Evolutionary conservation across 805 yeast species (phyloP).

Genomic region (Saccharomycopsis capsularis): DNA sequence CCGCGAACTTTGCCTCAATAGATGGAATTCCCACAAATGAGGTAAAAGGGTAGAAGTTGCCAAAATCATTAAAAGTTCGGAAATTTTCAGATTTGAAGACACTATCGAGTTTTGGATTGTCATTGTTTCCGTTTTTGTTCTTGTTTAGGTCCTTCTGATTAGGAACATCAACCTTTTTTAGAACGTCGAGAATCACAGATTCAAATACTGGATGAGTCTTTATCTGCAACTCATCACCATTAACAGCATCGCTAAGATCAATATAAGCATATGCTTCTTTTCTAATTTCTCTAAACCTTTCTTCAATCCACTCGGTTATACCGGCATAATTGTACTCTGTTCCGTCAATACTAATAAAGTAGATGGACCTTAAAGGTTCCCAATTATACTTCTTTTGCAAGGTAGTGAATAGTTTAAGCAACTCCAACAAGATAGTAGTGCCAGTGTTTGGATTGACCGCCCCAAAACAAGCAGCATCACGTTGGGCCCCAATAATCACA

Average conservation of each 20-base stretch:
- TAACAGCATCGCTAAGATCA: conserved; percentile 62
- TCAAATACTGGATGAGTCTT: conserved; percentile 61
- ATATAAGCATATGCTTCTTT: conserved; percentile 63
- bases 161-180: conserved; percentile 12
- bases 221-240: conserved; percentile 49
- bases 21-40: conserved; percentile 63
- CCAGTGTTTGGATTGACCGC: conserved; percentile 68
- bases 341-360: conserved; percentile 81
- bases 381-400: conserved; percentile 61
- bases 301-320: conserved; percentile 67
- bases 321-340: conserved; percentile 78
- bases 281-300: conserved; percentile 43
- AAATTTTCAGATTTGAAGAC: conserved; percentile 15
- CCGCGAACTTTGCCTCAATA: conserved; percentile 46
- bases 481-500: conserved; percentile 70
- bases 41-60: conserved; percentile 65
- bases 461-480: conserved; percentile 77
- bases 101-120: background rate
- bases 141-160: background rate
- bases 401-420: conserved; percentile 59
- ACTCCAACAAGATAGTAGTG: conserved; percentile 61
- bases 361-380: conserved; percentile 77
- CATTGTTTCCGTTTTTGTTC: conserved; percentile 20
- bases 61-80: conserved; percentile 35
- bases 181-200: conserved; percentile 26